Conservation (phyloP, 1,284 basidiomycete species). For the Clitocybe nebularis region DNA sequence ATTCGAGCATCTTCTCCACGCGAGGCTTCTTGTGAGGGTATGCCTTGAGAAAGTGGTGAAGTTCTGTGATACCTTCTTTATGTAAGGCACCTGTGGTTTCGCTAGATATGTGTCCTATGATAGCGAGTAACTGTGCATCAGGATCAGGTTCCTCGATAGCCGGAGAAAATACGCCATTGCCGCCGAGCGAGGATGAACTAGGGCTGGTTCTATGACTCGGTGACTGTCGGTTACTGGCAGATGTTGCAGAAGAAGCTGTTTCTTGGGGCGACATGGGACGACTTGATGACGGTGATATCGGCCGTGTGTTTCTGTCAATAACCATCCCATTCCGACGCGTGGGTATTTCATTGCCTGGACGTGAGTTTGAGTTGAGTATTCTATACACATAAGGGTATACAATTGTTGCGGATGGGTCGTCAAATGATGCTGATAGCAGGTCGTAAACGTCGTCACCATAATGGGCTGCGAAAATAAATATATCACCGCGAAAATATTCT, state of each 20-base stretch:
- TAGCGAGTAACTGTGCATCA: constrained; percentile 74
- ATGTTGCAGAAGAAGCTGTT: constrained; percentile 49
- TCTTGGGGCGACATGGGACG: constrained; percentile 62
- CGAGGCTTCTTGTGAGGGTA: constrained; percentile 85
- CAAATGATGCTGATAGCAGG: constrained; percentile 71
- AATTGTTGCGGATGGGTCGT: constrained; percentile 79
- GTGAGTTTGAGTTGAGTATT: constrained; percentile 69
- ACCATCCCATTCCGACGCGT: constrained; percentile 36
- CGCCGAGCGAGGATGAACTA: constrained; percentile 56
- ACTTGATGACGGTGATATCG: constrained; percentile 55
- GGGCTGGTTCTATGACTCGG: constrained; percentile 64
- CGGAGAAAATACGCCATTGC: constrained; percentile 38
- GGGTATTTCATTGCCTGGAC: constrained; percentile 34
- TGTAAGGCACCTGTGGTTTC: constrained; percentile 80
- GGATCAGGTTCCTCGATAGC: constrained; percentile 72
- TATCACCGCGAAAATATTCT: constrained; percentile 18
- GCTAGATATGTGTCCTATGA: constrained; percentile 89
- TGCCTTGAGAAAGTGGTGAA: constrained; percentile 91
- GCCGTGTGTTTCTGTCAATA: constrained; percentile 35
- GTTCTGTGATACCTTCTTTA: constrained; percentile 91
- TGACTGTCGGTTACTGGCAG: constrained; percentile 49
- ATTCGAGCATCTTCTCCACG: constrained; percentile 82
- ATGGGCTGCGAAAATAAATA: constrained; percentile 55
- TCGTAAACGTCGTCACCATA: constrained; percentile 81
- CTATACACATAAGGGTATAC: constrained; percentile 84